Base-by-base conservation (phyloP, 1,284 basidiomycete species). In the Cryptococcus amylolentus region DNA sequence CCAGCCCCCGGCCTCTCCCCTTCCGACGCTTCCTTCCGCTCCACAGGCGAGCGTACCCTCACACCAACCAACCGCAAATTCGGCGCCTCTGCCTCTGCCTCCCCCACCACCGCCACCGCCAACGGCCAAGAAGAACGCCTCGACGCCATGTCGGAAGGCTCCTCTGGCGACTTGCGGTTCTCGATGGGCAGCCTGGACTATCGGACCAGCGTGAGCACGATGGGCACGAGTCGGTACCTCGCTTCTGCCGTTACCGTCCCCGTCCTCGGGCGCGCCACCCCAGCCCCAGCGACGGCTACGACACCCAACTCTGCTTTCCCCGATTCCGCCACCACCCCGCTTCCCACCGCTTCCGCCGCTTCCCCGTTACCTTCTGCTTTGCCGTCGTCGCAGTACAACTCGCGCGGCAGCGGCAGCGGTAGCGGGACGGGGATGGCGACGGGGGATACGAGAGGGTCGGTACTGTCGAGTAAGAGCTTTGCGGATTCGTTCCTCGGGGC, bases 111-210 rank as follows among this genome's bases (percentile, higher is more conserved):
- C 45, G 49, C 52, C 6, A 60, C 46, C 45, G 49, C 39, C 8
- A 37, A 46, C 27, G 38, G 56, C 42, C 40, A 44, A 54, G 40
- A 52, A 31, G 42, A 42, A 28, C 46, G 60, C 45, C 64, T 63
- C 42, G 68, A 65, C 41, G 63, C 60, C 7, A 23, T 60, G 45
- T 18, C 37, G 3, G 53, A 61, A 4, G 57, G 56, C 12, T 48
- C 63, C 14, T 23, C 27, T 20, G 56, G 61, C 18, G 76, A 77
- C 55, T 60, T 77, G 28, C 62, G 76, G 12, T 77, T 77, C 68
- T 77, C 76, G 1, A 76, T 77, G 73, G 75, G 74, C 3, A 71
- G 67, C 31, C 46, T 77, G 43, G 76, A 71, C 12, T 70, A 70
- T 56, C 54, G 70, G 13, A 63, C 67, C 41, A 68, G 66, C 37